Base-by-base conservation (phyloP, 768 basidiomycete species). In the Boletus edulis region DNA sequence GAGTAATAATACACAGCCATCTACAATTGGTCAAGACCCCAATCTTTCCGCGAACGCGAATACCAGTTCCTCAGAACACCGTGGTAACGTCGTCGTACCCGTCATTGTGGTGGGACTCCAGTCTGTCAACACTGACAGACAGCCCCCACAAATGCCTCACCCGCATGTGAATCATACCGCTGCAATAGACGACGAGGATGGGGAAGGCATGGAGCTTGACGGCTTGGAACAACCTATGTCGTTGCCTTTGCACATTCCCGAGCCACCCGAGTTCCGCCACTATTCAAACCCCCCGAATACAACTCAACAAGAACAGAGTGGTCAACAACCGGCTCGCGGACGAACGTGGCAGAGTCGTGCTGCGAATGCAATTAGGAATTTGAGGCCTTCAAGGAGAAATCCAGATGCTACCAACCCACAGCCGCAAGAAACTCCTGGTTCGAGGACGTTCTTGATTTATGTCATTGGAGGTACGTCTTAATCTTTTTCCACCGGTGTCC, bases 81-180 rank as follows among this genome's bases (percentile, higher is more conserved):
- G 63, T 18, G 51, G 46, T 47, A 76, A 77, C 59, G 72, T 83
- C 20, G 86, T 91, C 35, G 83, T 91, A 14, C 90, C 90, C 18
- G 88, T 92, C 57, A 90, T 92, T 56, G 84, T 92, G 51, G 89
- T 92, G 27, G 90, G 90, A 10, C 72, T 92, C 43, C 90, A 91
- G 70, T 87, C 85, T 54, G 87, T 91, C 32, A 80, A 81, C 63
- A 70, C 77, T 61, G 76, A 76, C 53, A 69, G 73, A 56, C 72
- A 70, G 22, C 70, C 52, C 51, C 67, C 66, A 51, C 58, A 58
- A 27, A 47, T 44, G 24, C 56, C 61, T 50, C 63, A 61, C 43
- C 55, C 60, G 18, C 52, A 51, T 3, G 42, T 38, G 15, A 51
- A 63, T 45, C 61, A 52, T 24, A 9, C 53, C 4, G 38, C 59